A percentile compares a stretch with the other conserved stretches of the same genome.
phyloP scores from a whole-genome alignment of 75 land plant species.

The Sequoia sempervirens region DNA sequence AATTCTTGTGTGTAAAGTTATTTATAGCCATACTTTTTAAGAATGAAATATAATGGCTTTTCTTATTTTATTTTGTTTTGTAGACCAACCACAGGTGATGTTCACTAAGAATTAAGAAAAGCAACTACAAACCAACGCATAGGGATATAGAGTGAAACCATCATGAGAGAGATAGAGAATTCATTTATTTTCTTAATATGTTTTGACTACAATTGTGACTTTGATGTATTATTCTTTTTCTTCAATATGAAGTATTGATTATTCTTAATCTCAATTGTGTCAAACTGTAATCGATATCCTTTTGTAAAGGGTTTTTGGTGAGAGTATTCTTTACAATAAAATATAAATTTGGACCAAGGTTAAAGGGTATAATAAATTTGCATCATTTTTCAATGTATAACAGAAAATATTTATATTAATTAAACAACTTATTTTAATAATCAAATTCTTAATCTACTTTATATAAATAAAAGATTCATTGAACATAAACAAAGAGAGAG shows the following conservation, averaged over 20 bases:
- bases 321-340: no score
- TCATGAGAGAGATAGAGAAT: not conserved
- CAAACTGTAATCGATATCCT: not conserved
- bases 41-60: not conserved
- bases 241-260: no score
- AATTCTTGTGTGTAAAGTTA: not conserved
- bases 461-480: no score
- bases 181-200: not conserved
- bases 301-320: no score
- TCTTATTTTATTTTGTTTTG: not conserved
- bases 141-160: not conserved
- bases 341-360: no score
- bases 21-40: not conserved
- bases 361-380: no score
- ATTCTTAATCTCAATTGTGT: no score
- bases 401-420: no score
- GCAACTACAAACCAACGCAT: not conserved
- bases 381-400: no score
- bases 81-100: conserved; percentile 17
- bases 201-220: not conserved
- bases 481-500: no score
- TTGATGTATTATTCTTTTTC: not conserved
- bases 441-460: no score
- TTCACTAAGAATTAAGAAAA: not conserved
- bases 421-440: no score